phyloP scores from a whole-genome alignment of 1,284 basidiomycete species.

The Veloboletus limbatus region DNA sequence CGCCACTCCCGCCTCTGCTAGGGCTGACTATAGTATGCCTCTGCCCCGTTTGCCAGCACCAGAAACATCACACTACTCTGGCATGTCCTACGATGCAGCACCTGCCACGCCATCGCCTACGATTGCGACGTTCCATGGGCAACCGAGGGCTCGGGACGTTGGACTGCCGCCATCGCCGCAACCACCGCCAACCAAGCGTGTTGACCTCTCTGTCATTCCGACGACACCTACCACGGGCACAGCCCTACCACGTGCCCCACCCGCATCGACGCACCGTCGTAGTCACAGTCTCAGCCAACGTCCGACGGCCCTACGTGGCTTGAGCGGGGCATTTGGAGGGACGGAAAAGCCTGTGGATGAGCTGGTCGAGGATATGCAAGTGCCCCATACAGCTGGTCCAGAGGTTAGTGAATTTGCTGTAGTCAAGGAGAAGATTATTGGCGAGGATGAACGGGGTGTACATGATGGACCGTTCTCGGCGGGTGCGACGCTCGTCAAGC shows the following conservation, averaged over 20 bases:
- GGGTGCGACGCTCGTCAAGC: slow-evolving; percentile 67
- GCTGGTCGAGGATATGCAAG: slow-evolving; percentile 36
- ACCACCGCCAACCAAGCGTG: slow-evolving; percentile 18
- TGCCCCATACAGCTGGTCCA: slow-evolving; percentile 57
- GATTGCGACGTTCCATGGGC: slow-evolving; percentile 50
- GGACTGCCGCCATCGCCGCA: slow-evolving; percentile 28
- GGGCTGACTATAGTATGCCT: slow-evolving; percentile 78
- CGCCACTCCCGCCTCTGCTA: slow-evolving; percentile 29
- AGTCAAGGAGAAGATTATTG: slow-evolving; percentile 33
- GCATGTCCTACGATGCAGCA: slow-evolving; percentile 67
- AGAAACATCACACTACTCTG: slow-evolving; percentile 73
- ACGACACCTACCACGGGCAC: slow-evolving; percentile 33
- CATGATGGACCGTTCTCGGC: slow-evolving; percentile 44
- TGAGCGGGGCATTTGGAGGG: slow-evolving; percentile 50
- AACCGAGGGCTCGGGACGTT: slow-evolving; percentile 58
- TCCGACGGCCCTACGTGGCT: slow-evolving; percentile 45
- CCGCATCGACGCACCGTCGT: slow-evolving; percentile 63
- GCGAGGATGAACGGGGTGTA: slow-evolving; percentile 25
- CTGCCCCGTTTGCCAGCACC: slow-evolving; percentile 80
- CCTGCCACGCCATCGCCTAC: slow-evolving; percentile 51
- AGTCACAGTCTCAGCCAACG: slow-evolving; percentile 78
- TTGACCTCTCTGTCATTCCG: slow-evolving; percentile 40
- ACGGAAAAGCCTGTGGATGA: slow-evolving; percentile 41
- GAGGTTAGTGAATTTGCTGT: slow-evolving; percentile 52
- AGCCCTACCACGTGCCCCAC: slow-evolving; percentile 57